phyloP scores from a whole-genome alignment of 306 rosid species.

The Vigna mungo region DNA sequence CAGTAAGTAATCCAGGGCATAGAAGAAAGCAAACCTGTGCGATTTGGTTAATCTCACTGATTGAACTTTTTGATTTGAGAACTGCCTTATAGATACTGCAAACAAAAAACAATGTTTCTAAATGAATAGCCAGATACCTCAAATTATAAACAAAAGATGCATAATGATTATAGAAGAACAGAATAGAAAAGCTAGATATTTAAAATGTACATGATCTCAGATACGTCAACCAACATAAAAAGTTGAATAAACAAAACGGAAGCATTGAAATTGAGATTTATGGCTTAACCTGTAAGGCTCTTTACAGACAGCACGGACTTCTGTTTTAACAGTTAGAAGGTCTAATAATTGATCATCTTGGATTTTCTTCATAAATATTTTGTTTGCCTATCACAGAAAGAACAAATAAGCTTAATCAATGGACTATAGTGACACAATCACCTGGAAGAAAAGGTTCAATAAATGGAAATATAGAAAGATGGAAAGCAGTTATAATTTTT shows the following conservation, averaged over 20 bases:
- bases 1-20: slow-evolving; percentile 37
- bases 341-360: slow-evolving; percentile 94
- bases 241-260: slow-evolving; percentile 39
- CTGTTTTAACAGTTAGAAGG: slow-evolving; percentile 81
- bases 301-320: slow-evolving; percentile 83
- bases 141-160: slow-evolving; percentile 37
- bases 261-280: slow-evolving; percentile 30
- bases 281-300: slow-evolving; percentile 91
- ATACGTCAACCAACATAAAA: slow-evolving; percentile 32
- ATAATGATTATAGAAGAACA: background rate
- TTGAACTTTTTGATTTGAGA: slow-evolving; percentile 79
- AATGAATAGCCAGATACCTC: slow-evolving; percentile 35
- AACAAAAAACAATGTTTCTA: slow-evolving; percentile 40
- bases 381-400: slow-evolving; percentile 75
- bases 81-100: slow-evolving; percentile 86
- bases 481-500: slow-evolving; percentile 25
- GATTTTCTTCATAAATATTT: slow-evolving; percentile 80
- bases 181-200: slow-evolving; percentile 21
- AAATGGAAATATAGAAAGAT: slow-evolving; percentile 30
- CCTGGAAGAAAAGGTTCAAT: slow-evolving; percentile 17
- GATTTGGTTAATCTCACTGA: slow-evolving; percentile 90
- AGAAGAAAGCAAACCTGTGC: slow-evolving; percentile 78
- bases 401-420: slow-evolving; percentile 44
- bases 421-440: slow-evolving; percentile 37
- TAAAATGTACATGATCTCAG: slow-evolving; percentile 39